Percentiles rank a stretch among this genome's conserved stretches.
These are phyloP conservation scores for Schizophyllum amplum DNA, from an alignment of 1,284 basidiomycete genomes.

Conservation along the genomic window DNA sequence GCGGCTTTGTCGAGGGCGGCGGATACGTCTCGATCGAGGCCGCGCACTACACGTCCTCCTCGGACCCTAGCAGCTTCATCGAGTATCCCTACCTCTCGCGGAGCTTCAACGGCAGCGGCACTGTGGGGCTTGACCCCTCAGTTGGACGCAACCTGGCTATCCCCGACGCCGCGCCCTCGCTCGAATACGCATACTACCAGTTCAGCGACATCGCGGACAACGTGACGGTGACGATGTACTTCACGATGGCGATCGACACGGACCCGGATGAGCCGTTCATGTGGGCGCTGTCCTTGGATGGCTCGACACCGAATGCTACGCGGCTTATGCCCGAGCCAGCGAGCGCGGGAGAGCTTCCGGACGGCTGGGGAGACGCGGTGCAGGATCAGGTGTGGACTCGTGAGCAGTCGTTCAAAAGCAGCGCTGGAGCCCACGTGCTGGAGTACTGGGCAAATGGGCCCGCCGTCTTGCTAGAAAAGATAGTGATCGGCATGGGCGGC, in stretches of 20 bases:
- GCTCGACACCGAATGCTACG: slow-evolving; percentile 22
- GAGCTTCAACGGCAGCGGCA: slow-evolving; percentile 2
- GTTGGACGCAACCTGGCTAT: neutral
- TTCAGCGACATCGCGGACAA: slow-evolving; percentile 28
- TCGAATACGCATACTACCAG: slow-evolving; percentile 63
- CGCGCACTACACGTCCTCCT: slow-evolving; percentile 32
- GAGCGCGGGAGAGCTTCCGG: slow-evolving; percentile 40
- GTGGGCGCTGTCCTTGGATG: slow-evolving; percentile 50
- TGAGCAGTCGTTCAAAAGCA: slow-evolving; percentile 23
- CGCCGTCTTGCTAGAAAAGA: slow-evolving; percentile 52
- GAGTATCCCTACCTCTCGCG: slow-evolving; percentile 5
- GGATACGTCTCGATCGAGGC: slow-evolving; percentile 62
- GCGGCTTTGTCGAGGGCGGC: slow-evolving; percentile 55
- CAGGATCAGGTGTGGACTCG: slow-evolving; percentile 18
- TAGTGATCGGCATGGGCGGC: slow-evolving; percentile 56
- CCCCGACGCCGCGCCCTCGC: slow-evolving; percentile 46
- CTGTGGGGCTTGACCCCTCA: slow-evolving; percentile 4
- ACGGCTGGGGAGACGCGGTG: slow-evolving; percentile 36
- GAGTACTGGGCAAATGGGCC: slow-evolving; percentile 36
- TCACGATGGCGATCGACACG: slow-evolving; percentile 46
- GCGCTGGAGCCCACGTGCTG: slow-evolving; percentile 47
- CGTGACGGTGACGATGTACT: slow-evolving; percentile 39
- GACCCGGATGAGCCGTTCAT: slow-evolving; percentile 37
- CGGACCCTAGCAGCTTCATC: neutral
- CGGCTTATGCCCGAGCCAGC: slow-evolving; percentile 44